These are phyloP conservation scores for Globisporangium canariense DNA, from an alignment of 352 stramenopile genomes.

Conservation along the genomic window DNA sequence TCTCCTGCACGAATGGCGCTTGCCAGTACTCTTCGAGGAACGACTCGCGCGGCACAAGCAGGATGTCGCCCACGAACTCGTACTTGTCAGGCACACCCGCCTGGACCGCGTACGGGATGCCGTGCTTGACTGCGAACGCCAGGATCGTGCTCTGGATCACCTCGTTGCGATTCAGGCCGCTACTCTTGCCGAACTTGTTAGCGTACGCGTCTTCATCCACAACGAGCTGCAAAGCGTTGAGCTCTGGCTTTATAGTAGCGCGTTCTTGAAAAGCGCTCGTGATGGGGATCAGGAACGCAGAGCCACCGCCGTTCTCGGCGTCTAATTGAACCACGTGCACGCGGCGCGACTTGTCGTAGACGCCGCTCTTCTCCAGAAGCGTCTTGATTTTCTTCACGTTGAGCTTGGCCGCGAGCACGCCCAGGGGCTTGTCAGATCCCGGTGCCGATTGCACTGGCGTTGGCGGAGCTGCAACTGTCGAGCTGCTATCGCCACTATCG, in stretches of 20 bases:
- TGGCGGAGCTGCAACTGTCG: background rate
- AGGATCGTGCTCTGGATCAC: slow-evolving; percentile 56
- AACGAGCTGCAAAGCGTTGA: slow-evolving; percentile 40
- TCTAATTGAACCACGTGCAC: slow-evolving; percentile 41
- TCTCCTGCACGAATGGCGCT: slow-evolving; percentile 35
- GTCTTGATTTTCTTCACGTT: slow-evolving; percentile 82
- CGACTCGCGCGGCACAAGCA: slow-evolving; percentile 62
- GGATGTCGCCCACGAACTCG: slow-evolving; percentile 74
- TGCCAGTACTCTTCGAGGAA: slow-evolving; percentile 62
- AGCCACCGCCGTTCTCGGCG: slow-evolving; percentile 11
- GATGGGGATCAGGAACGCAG: slow-evolving; percentile 64
- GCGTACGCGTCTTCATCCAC: slow-evolving; percentile 56
- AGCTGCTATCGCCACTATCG: background rate
- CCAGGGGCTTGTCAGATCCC: slow-evolving; percentile 18
- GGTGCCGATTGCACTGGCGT: background rate
- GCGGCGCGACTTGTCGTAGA: slow-evolving; percentile 82
- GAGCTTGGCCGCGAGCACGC: slow-evolving; percentile 52
- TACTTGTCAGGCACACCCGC: slow-evolving; percentile 58
- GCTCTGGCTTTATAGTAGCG: slow-evolving; percentile 23
- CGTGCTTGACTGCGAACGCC: slow-evolving; percentile 46
- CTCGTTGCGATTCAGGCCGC: slow-evolving; percentile 72
- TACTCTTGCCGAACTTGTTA: slow-evolving; percentile 76
- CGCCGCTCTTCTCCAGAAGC: slow-evolving; percentile 44
- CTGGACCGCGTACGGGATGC: slow-evolving; percentile 29
- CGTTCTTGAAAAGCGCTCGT: slow-evolving; percentile 30